Conservation (phyloP, 2,329 filamentous ascomycete genomes). For the Zalaria sp. region DNA sequence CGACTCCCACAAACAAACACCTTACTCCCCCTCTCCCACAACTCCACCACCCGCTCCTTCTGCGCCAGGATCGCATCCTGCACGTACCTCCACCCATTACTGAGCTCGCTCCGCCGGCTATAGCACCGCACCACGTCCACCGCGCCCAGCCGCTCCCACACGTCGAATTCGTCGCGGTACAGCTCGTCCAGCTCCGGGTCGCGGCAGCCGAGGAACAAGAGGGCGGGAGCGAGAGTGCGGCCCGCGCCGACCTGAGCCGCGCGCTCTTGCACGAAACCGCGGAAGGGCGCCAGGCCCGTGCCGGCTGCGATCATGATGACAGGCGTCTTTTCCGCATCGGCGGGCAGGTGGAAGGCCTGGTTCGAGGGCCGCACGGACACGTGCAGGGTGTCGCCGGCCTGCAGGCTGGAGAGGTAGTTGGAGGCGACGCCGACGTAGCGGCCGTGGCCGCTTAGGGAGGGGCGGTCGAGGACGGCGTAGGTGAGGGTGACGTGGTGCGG, state of each 20-base stretch:
- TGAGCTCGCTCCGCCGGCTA: constrained; percentile 28
- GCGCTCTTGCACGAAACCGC: constrained; percentile 94
- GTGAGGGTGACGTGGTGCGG: constrained; percentile 37
- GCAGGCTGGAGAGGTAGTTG: constrained; percentile 26
- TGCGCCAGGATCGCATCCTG: constrained; percentile 39
- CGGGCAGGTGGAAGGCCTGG: constrained; percentile 29
- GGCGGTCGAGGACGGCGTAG: constrained; percentile 39
- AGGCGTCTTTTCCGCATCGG: constrained; percentile 23
- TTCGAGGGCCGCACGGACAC: constrained; percentile 27
- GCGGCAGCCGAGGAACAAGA: constrained; percentile 55
- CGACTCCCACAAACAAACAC: constrained; percentile 52
- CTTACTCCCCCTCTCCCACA: constrained; percentile 37
- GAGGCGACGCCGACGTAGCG: constrained; percentile 29
- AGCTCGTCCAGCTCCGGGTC: constrained; percentile 41
- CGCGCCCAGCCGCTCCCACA: constrained; percentile 46
- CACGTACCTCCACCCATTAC: constrained; percentile 37
- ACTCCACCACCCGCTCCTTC: constrained; percentile 25
- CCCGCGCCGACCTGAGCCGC: constrained; percentile 31
- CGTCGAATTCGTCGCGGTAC: constrained; percentile 43
- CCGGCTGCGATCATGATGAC: constrained; percentile 96
- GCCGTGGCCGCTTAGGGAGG: constrained; percentile 11
- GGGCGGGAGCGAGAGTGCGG: constrained; percentile 31
- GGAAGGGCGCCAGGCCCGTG: constrained; percentile 96
- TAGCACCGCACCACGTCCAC: constrained; percentile 50
- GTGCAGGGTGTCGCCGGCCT: constrained; percentile 26